Evolutionary conservation across 345 rosid species (phyloP).

Genomic region (Ceriops zippeliana): DNA sequence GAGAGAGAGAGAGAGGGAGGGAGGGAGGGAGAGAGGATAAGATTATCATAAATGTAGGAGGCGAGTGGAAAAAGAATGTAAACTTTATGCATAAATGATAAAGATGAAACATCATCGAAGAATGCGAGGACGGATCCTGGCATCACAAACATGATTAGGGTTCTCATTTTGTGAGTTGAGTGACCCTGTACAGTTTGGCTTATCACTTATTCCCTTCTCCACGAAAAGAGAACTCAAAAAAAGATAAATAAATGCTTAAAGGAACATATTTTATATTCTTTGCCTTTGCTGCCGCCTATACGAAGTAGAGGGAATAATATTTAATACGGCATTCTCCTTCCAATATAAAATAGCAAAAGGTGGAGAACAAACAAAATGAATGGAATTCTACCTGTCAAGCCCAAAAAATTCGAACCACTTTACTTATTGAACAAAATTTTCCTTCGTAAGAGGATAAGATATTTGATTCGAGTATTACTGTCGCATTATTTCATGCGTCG

Average conservation of each 20-base stretch:
- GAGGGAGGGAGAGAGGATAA: conserved; percentile 13
- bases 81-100: conserved; percentile 17
- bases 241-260: not conserved
- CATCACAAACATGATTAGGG: conserved; percentile 24
- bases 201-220: too few species aligned
- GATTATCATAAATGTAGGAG: not conserved
- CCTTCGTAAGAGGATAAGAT: too few species aligned
- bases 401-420: too few species aligned
- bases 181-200: not conserved
- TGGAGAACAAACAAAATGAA: too few species aligned
- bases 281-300: not conserved
- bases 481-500: too few species aligned
- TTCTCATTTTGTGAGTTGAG: not conserved
- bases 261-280: not conserved
- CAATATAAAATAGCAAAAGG: too few species aligned
- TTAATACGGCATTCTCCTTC: too few species aligned
- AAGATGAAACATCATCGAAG: conserved; percentile 10
- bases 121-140: conserved; percentile 45
- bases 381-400: too few species aligned
- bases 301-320: not conserved
- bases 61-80: conserved; percentile 27
- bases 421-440: too few species aligned
- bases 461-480: too few species aligned
- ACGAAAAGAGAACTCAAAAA: not conserved
- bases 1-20: not conserved